Evolutionary conservation across 2,329 filamentous ascomycete species (phyloP).

Genomic region (Cercospora canescens): DNA sequence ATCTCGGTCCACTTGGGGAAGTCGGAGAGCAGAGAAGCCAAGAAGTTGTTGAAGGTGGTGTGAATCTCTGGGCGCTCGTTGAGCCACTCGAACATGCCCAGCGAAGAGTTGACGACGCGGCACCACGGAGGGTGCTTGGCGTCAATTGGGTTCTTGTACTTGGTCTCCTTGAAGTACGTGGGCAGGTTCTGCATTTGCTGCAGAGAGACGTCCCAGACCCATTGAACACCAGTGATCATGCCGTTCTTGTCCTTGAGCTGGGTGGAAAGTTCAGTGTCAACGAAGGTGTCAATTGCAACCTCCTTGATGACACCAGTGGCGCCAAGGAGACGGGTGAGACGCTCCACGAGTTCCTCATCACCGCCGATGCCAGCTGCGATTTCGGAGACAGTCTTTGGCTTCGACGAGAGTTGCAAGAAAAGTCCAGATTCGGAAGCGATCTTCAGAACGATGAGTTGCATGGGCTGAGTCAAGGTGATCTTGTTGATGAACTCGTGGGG

Average conservation of each 20-base stretch:
- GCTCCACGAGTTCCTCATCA: neutral
- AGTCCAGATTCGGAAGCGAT: neutral
- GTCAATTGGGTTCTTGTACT: constrained; percentile 16
- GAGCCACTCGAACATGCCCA: constrained; percentile 7
- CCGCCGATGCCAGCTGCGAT: neutral
- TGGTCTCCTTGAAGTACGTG: constrained; percentile 11
- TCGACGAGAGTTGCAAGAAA: neutral
- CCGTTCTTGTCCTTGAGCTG: constrained; percentile 13
- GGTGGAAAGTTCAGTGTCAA: constrained; percentile 5
- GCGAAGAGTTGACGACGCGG: constrained; percentile 7
- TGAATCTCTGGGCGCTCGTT: neutral
- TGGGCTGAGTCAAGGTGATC: neutral
- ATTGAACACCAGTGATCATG: constrained; percentile 13
- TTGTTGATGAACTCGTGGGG: neutral
- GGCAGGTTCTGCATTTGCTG: constrained; percentile 8
- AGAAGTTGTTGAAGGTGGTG: constrained; percentile 11
- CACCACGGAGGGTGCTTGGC: constrained; percentile 7
- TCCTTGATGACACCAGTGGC: neutral
- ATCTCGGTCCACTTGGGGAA: constrained; percentile 5
- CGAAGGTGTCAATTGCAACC: constrained; percentile 7
- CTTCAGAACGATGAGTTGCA: neutral
- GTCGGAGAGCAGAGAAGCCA: constrained; percentile 3
- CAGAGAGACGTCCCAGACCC: constrained; percentile 8
- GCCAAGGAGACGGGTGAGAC: neutral
- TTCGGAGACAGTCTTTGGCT: neutral